These are phyloP conservation scores for Artomyces pyxidatus DNA, from an alignment of 768 basidiomycete species.

Conservation along the genomic window DNA sequence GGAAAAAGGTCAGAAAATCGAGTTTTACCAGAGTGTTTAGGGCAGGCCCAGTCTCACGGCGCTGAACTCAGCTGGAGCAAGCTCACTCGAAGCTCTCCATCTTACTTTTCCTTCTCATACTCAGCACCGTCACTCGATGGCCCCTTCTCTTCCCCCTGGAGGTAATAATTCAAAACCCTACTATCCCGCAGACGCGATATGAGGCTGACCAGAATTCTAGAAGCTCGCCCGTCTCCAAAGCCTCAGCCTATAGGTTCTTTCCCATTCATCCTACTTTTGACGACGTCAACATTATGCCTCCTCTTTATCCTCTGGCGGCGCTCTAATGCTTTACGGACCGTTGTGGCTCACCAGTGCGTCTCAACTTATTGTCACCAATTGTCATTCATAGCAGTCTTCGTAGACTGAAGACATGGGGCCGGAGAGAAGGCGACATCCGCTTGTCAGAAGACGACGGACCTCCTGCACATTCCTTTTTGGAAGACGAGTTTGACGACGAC, in stretches of 20 bases:
- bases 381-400: neutral
- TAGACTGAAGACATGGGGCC: constrained; percentile 50
- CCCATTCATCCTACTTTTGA: constrained; percentile 43
- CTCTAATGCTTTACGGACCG: constrained; percentile 41
- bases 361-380: neutral
- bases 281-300: constrained; percentile 43
- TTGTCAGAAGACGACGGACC: constrained; percentile 64
- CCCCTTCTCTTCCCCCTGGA: too few species aligned
- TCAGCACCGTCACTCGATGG: too few species aligned
- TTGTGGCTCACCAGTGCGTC: constrained; percentile 51
- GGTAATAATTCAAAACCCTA: too few species aligned
- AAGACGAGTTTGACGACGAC: constrained; percentile 39
- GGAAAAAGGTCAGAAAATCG: too few species aligned
- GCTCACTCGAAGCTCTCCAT: too few species aligned
- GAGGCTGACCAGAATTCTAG: constrained; percentile 7
- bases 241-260: constrained; percentile 57
- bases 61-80: too few species aligned
- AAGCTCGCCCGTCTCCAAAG: constrained; percentile 40
- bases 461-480: constrained; percentile 50
- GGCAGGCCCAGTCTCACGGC: too few species aligned
- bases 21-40: too few species aligned
- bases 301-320: constrained; percentile 58
- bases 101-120: too few species aligned
- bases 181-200: too few species aligned
- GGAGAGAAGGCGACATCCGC: constrained; percentile 47